These are phyloP conservation scores for Kwoniella sp. DNA, from an alignment of 768 basidiomycete species.

Conservation along the genomic window DNA sequence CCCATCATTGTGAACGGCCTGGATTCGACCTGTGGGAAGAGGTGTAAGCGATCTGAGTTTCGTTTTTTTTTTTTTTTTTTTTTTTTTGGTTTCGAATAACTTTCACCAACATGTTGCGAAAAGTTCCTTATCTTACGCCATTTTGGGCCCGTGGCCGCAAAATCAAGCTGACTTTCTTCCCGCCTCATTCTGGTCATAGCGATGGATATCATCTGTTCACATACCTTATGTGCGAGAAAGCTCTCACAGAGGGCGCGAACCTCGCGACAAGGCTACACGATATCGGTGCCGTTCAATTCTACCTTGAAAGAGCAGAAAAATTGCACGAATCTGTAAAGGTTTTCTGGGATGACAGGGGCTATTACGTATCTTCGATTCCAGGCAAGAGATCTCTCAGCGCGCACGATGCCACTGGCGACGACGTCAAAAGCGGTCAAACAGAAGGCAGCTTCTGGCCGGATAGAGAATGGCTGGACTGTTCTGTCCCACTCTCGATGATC, in stretches of 20 bases:
- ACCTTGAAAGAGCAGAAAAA: slow-evolving; percentile 24
- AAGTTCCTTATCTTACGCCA: too few species aligned
- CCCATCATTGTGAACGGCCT: slow-evolving; percentile 39
- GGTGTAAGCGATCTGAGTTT: slow-evolving; percentile 34
- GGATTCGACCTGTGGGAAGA: slow-evolving; percentile 57
- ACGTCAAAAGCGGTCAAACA: neutral
- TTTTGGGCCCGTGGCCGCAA: too few species aligned
- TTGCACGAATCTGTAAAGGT: slow-evolving; percentile 25
- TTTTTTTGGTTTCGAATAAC: too few species aligned
- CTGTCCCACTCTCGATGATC: slow-evolving; percentile 49
- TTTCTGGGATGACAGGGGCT: slow-evolving; percentile 41
- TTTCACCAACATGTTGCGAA: too few species aligned
- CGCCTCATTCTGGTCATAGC: too few species aligned
- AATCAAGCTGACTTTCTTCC: too few species aligned
- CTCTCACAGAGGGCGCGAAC: slow-evolving; percentile 47
- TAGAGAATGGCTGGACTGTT: slow-evolving; percentile 47
- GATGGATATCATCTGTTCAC: slow-evolving; percentile 55
- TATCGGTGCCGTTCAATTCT: slow-evolving; percentile 43
- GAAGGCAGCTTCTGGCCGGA: neutral
- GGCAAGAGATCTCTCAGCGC: too few species aligned
- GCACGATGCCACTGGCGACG: neutral
- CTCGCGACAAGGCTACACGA: slow-evolving; percentile 50
- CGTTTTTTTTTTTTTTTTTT: neutral
- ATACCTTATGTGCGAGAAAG: slow-evolving; percentile 39
- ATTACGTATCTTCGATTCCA: slow-evolving; percentile 4